These are phyloP conservation scores for Lunasporangiospora selenospora DNA, from an alignment of 192 early-diverging fungal genomes.

Conservation along the genomic window DNA sequence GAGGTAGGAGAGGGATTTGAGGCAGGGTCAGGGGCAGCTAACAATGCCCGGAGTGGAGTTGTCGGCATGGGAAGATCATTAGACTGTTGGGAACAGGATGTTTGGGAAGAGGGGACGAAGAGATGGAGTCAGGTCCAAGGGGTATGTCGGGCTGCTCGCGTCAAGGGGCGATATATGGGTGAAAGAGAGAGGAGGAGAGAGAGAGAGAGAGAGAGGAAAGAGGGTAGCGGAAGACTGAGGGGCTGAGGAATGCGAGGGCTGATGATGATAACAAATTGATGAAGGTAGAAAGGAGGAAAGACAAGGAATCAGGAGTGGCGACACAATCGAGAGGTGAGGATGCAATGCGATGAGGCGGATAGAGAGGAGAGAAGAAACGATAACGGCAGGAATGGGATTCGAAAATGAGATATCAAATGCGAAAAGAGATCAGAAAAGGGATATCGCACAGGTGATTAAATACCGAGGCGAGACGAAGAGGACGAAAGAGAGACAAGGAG, in stretches of 20 bases:
- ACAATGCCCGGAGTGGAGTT: neutral
- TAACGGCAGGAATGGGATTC: neutral
- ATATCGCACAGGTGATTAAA: neutral
- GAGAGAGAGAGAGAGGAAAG: neutral
- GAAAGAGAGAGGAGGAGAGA: neutral
- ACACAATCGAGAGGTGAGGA: neutral
- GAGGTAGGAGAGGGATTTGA: neutral
- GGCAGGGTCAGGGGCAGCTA: neutral
- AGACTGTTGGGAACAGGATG: neutral
- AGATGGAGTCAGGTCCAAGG: neutral
- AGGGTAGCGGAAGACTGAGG: neutral
- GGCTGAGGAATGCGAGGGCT: too few species aligned
- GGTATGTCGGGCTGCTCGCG: neutral
- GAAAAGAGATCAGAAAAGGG: neutral
- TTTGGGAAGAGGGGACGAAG: neutral
- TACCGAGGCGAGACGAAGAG: neutral
- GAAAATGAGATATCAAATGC: too few species aligned
- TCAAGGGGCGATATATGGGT: neutral
- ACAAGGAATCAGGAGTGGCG: conserved; percentile 2
- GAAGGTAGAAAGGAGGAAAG: neutral
- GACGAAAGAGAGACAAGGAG: neutral
- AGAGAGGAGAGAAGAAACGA: neutral
- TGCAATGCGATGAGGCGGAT: neutral
- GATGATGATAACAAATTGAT: neutral
- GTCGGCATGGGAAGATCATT: neutral